Base-by-base conservation (phyloP, 176 grass and related monocot genomes). In the Eragrostis nindensis region DNA sequence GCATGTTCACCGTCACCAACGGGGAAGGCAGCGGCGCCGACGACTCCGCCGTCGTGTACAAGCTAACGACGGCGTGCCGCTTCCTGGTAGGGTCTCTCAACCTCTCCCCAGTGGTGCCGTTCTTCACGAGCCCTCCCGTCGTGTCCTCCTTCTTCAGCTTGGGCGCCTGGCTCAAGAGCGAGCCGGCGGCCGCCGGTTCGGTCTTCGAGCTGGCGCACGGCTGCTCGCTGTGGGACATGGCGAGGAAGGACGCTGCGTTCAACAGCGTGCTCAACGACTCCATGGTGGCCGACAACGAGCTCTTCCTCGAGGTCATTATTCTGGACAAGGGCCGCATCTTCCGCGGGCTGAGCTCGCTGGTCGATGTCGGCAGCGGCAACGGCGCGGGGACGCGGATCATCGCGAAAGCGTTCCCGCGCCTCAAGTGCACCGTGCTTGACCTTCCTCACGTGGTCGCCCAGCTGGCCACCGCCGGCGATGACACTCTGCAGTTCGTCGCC, bases 401-500 rank as follows among this genome's bases (percentile, higher is more conserved):
- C 39, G 82, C 89, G 1, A 64, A 29, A 22, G 81, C 71, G 1
- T 88, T 91, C 41, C 84, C 89, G 15, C 79, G 83, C 21, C 76
- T 87, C 7, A 91, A 87, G 36, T 91, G 84, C 43, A 62, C 19
- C 13, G 89, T 91, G 6, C 71, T 91, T 45, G 89, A 91, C 53
- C 49, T 82, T 50, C 68, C 68, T 11, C 52, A 55, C 5, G 45
- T 39, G 19, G 24, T 69, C 26, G 11, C 6, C 18, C 1, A 54
- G n/a, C n/a, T n/a, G 60, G 77, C 56, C 6, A 6, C 19, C 0
- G 42, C 19, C 0, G 42, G 43, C 7, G 69, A 87, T 41, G n/a
- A n/a, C 11, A 84, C 75, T 11, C 10, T 91, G 6, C 84, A 87
- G 1, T 91, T 91, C 42, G 6, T 87, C 3, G 68, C 80, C 19